Conservation (phyloP, 345 rosid genomes). For the Gossypium australe region DNA sequence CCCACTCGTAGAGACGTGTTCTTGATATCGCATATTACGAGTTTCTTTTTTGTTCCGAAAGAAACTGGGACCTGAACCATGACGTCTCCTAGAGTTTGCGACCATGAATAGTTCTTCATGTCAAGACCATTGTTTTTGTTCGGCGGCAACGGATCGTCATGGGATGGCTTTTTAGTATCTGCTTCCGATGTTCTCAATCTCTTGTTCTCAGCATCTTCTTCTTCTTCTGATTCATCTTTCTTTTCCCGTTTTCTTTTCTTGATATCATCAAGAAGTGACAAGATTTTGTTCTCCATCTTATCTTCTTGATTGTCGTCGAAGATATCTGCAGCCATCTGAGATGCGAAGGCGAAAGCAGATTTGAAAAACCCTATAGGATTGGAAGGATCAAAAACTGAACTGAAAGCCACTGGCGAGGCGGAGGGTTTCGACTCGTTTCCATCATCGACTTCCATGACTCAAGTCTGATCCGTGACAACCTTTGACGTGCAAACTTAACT, state of each 20-base stretch:
- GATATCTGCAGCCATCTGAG: not conserved
- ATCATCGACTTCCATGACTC: conserved; percentile 17
- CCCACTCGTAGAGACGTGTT: conserved; percentile 18
- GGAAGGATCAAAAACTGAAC: not conserved
- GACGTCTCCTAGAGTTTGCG: no score
- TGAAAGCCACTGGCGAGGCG: not conserved
- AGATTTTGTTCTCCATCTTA: not conserved
- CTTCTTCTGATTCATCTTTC: not conserved
- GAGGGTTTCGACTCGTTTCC: not conserved
- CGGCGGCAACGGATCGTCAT: no score
- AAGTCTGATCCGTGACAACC: no score
- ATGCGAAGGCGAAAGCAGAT: not conserved
- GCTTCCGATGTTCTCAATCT: not conserved
- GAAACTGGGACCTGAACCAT: no score
- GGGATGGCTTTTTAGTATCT: no score
- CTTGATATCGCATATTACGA: conserved; percentile 19
- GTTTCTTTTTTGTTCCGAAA: no score
- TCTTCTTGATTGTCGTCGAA: not conserved
- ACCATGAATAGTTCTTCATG: no score
- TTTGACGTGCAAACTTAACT: no score
- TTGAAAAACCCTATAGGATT: not conserved
- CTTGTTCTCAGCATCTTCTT: not conserved
- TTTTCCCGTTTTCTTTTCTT: not conserved
- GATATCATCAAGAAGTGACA: not conserved
- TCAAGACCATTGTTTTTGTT: no score